These are phyloP conservation scores for Pythium angustatum DNA, from an alignment of 352 stramenopile genomes.

Conservation along the genomic window DNA sequence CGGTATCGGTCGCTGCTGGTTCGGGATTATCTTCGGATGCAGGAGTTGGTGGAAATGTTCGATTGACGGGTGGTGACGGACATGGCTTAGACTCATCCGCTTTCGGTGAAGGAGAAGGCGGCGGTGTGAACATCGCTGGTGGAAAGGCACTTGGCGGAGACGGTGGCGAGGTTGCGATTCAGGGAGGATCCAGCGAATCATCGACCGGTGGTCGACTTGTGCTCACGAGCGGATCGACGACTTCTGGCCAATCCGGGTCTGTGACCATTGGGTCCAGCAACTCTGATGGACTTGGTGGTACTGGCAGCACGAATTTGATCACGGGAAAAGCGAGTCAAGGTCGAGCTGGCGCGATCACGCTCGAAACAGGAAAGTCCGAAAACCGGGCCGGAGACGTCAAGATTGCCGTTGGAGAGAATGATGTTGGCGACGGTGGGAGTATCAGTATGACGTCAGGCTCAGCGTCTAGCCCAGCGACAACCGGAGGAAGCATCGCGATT, in stretches of 20 bases:
- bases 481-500: slow-evolving; percentile 52
- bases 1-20: slow-evolving; percentile 42
- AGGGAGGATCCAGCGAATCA: slow-evolving; percentile 26
- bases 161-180: slow-evolving; percentile 27
- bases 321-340: slow-evolving; percentile 44
- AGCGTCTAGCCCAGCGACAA: slow-evolving; percentile 44
- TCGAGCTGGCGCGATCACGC: slow-evolving; percentile 40
- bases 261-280: slow-evolving; percentile 41
- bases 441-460: slow-evolving; percentile 56
- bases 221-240: slow-evolving; percentile 43
- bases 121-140: slow-evolving; percentile 22
- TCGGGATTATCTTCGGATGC: slow-evolving; percentile 50
- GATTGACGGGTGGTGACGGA: slow-evolving; percentile 27
- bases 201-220: slow-evolving; percentile 23
- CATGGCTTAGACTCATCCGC: slow-evolving; percentile 25
- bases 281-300: slow-evolving; percentile 42
- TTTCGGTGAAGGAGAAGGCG: slow-evolving; percentile 28
- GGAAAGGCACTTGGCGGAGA: slow-evolving; percentile 30
- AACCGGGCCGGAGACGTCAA: slow-evolving; percentile 40
- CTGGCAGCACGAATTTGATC: slow-evolving; percentile 36
- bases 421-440: slow-evolving; percentile 47
- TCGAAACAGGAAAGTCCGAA: slow-evolving; percentile 50
- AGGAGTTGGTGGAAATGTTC: slow-evolving; percentile 43
- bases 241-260: slow-evolving; percentile 44
- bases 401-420: slow-evolving; percentile 44